Base-by-base conservation (phyloP, 2,329 filamentous ascomycete species). In the Hansfordia pulvinata region DNA sequence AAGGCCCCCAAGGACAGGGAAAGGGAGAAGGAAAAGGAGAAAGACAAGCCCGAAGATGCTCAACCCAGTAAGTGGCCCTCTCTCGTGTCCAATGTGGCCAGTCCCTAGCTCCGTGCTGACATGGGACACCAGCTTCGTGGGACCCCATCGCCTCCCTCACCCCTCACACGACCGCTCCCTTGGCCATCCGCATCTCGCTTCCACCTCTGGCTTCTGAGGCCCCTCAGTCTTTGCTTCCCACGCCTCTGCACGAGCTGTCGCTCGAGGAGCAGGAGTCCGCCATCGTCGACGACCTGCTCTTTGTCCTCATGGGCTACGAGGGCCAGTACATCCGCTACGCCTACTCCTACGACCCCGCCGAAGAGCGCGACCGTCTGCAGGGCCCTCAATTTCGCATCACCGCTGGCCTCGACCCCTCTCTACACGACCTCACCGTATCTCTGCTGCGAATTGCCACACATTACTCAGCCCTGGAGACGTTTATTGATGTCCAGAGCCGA, bases 261-360 rank as follows among this genome's bases (percentile, higher is more conserved):
- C 58, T 92, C 16, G 79, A 92, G 37, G 69, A 70, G 3, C 90
- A 98, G 50, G 90, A 98, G 54, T 71, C 75, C 14, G 80, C 74
- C 7, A 78, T 98, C 24, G 62, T 96, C 22, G 86, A 94, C 40
- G 90, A 98, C 42, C 56, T 98, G 10, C 55, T 96, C 19, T 94
- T 88, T 46, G 85, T 93, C 5, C 92, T 96, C 42, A 94, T 98
- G 86, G 90, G 90, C 14, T 93, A 85, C 36, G 90, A 98, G 53
- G 90, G 90, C n/a, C 85, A 93, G 50, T 96, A 96, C 47, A 81
- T 98, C 34, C 80, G 83, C 29, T 96, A 84, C 47, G 69, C 69
- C 31, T 79, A 83, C 38, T 69, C 70, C 7, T 96, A 93, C 49
- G 76, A 93, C 39, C 84, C 86, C 0, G 59, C 67, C 3, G 74